Evolutionary conservation across 2,329 filamentous ascomycete species (phyloP).

Genomic region (Epichloe sylvatica): DNA sequence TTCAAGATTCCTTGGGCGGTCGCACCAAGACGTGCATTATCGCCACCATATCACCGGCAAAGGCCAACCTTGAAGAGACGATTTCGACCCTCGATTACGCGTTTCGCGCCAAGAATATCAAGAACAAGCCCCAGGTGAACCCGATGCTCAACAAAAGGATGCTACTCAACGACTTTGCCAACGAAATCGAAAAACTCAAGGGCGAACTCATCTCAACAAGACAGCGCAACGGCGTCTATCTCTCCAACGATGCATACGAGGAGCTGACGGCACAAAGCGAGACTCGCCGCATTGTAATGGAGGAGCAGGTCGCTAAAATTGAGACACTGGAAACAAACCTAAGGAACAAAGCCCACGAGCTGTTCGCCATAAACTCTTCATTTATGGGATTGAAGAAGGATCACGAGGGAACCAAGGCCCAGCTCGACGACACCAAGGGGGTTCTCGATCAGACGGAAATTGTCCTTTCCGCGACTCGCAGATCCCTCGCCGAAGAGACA

Average conservation of each 20-base stretch:
- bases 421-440: conserved; percentile 68
- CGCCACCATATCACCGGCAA: conserved; percentile 85
- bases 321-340: conserved; percentile 84
- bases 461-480: conserved; percentile 63
- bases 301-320: conserved; percentile 85
- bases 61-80: conserved; percentile 91
- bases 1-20: conserved; percentile 93
- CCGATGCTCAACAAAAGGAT: conserved; percentile 87
- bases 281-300: conserved; percentile 75
- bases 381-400: conserved; percentile 86
- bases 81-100: conserved; percentile 97
- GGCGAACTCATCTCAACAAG: conserved; percentile 84
- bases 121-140: conserved; percentile 94
- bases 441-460: conserved; percentile 80
- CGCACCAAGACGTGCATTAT: conserved; percentile 98
- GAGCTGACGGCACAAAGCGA: conserved; percentile 87
- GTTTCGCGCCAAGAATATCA: conserved; percentile 95
- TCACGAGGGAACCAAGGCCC: conserved; percentile 59
- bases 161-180: conserved; percentile 74
- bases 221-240: conserved; percentile 87
- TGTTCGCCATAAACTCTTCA: conserved; percentile 72
- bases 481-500: conserved; percentile 65
- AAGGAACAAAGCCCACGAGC: conserved; percentile 83
- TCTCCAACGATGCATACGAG: conserved; percentile 79
- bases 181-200: conserved; percentile 88